Evolutionary conservation across 2,329 filamentous ascomycete genomes (phyloP), one percentile per base, ranked within the genome.

Genomic region (Colletotrichum godetiae): DNA sequence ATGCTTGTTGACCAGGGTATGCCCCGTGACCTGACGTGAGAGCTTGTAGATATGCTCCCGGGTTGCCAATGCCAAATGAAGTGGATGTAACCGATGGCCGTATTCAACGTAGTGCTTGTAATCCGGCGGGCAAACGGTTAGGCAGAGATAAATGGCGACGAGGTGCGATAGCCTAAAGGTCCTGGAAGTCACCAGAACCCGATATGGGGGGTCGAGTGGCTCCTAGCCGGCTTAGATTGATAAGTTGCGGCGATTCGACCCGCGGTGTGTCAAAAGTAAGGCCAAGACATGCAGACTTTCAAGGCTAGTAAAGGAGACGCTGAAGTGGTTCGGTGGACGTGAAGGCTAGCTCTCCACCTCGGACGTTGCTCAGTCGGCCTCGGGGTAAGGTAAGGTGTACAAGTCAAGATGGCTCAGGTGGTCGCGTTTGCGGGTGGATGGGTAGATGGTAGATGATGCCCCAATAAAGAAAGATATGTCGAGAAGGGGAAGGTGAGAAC

Each of bases 11-110:
- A 27, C 46, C 56, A 61, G 7, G 19, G 37, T 42, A 42, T 15
- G 37, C 37, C 22, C 19, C 19, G 42, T 49, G 19, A 61, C 27
- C 56, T 27, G 10, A 49, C n/a, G 37, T 59, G 46, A 53, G 42
- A 65, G 35, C 56, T 31, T 33, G 37, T 12, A 11, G n/a, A 56
- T 35, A 56, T 67, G 33, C 56, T 57, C 29, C 27, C 67, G 29
- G 65, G 15, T 53, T 53, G 49, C 64, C 64, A 57, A 57, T 29
- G 29, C 46, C 27, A 52, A 13, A 49, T 67, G 22, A 37, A 27
- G 24, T 46, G 57, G 49, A 72, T 60, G 55, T 49, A 33, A 53
- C 56, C 27, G 46, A 56, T 33, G 68, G 56, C 22, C 29, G 68
- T 42, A 57, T 31, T 37, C 27, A 37, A 55, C 27, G 57, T 11